Percentiles rank a stretch among this genome's conserved stretches.
Conservation (phyloP, 2,329 filamentous ascomycete genomes). For the Arthrobotrys conoides region DNA sequence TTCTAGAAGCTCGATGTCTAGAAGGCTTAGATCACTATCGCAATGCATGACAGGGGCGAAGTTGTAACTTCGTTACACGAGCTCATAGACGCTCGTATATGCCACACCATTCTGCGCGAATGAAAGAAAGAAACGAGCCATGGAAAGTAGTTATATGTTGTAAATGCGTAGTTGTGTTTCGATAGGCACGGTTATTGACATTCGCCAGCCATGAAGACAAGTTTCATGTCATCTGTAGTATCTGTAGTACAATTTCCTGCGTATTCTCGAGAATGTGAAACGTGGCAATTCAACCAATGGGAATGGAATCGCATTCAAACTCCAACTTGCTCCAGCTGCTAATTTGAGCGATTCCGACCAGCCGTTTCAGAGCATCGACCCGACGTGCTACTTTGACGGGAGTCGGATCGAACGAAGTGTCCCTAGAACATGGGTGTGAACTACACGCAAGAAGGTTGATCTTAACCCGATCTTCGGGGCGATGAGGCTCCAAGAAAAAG, state of each 20-base stretch:
- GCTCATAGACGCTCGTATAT: background rate
- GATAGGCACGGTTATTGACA: background rate
- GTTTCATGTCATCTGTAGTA: background rate
- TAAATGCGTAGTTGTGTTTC: too few species aligned
- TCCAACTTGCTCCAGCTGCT: constrained; percentile 9
- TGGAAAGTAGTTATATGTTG: too few species aligned
- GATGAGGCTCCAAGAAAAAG: background rate
- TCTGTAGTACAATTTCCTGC: background rate
- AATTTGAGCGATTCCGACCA: constrained; percentile 5
- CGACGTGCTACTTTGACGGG: background rate
- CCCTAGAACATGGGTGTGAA: background rate
- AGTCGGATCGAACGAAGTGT: background rate
- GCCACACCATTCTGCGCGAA: background rate
- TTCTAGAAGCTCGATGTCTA: too few species aligned
- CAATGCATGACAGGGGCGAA: too few species aligned
- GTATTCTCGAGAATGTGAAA: background rate
- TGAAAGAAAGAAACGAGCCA: background rate
- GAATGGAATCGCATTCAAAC: constrained; percentile 9
- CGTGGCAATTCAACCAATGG: constrained; percentile 9
- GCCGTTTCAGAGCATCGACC: constrained; percentile 5
- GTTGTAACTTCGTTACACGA: too few species aligned
- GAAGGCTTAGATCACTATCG: too few species aligned
- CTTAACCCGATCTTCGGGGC: background rate
- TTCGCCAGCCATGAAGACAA: background rate
- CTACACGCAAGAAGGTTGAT: background rate